Evolutionary conservation across 1,139 yeast genomes (phyloP).

Genomic region (Diutina mesorugosa): DNA sequence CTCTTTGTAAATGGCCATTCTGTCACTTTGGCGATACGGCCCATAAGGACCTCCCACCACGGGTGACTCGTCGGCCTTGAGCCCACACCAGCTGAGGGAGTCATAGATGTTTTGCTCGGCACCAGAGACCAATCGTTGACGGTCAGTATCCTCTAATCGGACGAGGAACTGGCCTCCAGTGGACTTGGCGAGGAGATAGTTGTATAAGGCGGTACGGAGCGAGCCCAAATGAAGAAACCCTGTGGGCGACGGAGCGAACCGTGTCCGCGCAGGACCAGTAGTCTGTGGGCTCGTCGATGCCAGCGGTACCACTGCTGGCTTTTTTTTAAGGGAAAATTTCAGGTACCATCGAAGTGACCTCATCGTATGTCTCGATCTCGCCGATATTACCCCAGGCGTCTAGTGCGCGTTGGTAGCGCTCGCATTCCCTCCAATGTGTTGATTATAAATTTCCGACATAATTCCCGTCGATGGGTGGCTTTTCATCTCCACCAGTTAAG

Average conservation of each 20-base stretch:
- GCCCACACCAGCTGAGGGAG: constrained; percentile 65
- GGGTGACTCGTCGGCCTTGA: constrained; percentile 78
- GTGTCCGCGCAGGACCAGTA: constrained; percentile 56
- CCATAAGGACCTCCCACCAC: constrained; percentile 49
- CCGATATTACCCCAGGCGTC: not conserved
- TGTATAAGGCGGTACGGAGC: constrained; percentile 82
- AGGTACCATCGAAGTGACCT: not conserved
- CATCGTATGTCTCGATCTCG: not conserved
- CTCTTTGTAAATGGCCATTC: constrained; percentile 48
- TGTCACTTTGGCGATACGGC: constrained; percentile 78
- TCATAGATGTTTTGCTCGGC: constrained; percentile 77
- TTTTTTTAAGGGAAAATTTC: not conserved
- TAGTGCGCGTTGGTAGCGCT: not conserved
- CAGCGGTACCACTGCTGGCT: not conserved
- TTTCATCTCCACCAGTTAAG: too few species aligned
- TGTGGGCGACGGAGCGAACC: constrained; percentile 98
- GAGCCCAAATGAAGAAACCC: constrained; percentile 90
- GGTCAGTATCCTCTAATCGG: constrained; percentile 89
- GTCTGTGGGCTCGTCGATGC: constrained; percentile 23
- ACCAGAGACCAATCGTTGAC: constrained; percentile 56
- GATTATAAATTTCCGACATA: not conserved
- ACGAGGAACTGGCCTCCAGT: constrained; percentile 74
- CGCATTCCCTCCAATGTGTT: not conserved
- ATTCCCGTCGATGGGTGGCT: not conserved
- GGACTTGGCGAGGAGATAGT: constrained; percentile 65